Evolutionary conservation across 2,329 filamentous ascomycete genomes (phyloP).

Genomic region (Penicillium rolfsii): DNA sequence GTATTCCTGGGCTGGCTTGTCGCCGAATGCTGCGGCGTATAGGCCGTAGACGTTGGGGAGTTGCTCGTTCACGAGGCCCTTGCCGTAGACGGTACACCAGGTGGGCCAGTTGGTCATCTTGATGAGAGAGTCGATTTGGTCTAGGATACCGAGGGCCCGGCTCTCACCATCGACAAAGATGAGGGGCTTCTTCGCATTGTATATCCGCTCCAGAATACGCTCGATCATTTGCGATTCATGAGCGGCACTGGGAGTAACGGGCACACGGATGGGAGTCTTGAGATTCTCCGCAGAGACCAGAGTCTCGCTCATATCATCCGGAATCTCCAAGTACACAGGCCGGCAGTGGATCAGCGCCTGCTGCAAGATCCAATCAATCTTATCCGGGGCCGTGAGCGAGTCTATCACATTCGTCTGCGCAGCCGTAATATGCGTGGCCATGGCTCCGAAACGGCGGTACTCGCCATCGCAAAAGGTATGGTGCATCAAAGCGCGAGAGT

Average conservation of each 20-base stretch:
- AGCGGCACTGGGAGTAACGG: conserved; percentile 14
- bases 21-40: conserved; percentile 51
- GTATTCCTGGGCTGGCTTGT: conserved; percentile 35
- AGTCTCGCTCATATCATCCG: conserved; percentile 55
- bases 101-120: conserved; percentile 52
- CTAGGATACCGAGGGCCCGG: conserved; percentile 47
- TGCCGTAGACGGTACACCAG: conserved; percentile 54
- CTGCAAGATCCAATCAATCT: conserved; percentile 57
- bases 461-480: conserved; percentile 70
- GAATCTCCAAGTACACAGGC: conserved; percentile 60
- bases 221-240: conserved; percentile 31
- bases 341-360: conserved; percentile 57
- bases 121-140: conserved; percentile 50
- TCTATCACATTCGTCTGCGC: conserved; percentile 55
- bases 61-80: conserved; percentile 56
- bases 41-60: conserved; percentile 54
- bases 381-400: conserved; percentile 49
- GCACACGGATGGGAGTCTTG: conserved; percentile 23
- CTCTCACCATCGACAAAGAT: conserved; percentile 59
- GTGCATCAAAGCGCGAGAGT: conserved; percentile 55
- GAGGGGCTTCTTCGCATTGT: conserved; percentile 51
- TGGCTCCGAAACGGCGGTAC: conserved; percentile 55
- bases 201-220: conserved; percentile 48
- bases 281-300: conserved; percentile 28
- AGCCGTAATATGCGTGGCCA: conserved; percentile 55